Percentiles rank a stretch among this genome's conserved stretches.
Evolutionary conservation across 2,329 filamentous ascomycete genomes (phyloP).

Genomic region (Fusarium chuoi): DNA sequence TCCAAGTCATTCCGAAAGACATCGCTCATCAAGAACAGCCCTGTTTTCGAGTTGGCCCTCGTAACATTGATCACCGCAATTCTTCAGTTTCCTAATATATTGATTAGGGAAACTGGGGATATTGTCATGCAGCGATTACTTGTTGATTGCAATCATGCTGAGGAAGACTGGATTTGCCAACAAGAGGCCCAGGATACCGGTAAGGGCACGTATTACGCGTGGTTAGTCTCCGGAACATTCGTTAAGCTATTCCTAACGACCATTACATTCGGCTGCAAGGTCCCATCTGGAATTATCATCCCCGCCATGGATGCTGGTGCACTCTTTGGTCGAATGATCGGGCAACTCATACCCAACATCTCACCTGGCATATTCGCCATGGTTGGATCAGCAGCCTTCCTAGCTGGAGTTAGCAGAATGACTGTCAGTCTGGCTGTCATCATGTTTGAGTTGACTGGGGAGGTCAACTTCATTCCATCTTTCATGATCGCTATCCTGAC

Average conservation of each 20-base stretch:
- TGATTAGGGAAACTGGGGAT: slow-evolving; percentile 28
- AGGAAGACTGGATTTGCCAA: slow-evolving; percentile 24
- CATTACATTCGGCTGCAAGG: slow-evolving; percentile 32
- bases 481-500: slow-evolving; percentile 23
- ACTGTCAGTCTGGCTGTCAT: slow-evolving; percentile 32
- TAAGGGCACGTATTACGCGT: slow-evolving; percentile 20
- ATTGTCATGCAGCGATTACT: slow-evolving; percentile 27
- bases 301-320: slow-evolving; percentile 24
- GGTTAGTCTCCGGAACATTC: slow-evolving; percentile 21
- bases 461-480: slow-evolving; percentile 33
- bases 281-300: slow-evolving; percentile 31
- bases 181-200: slow-evolving; percentile 14
- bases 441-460: slow-evolving; percentile 27
- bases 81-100: slow-evolving; percentile 15
- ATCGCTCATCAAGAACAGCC: slow-evolving; percentile 4
- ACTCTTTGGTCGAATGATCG: slow-evolving; percentile 22
- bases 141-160: slow-evolving; percentile 16
- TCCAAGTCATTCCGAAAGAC: slow-evolving; percentile 22
- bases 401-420: slow-evolving; percentile 32
- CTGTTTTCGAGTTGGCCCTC: slow-evolving; percentile 14
- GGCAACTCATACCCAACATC: slow-evolving; percentile 11
- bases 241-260: slow-evolving; percentile 24
- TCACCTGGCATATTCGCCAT: slow-evolving; percentile 32
- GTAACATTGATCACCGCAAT: slow-evolving; percentile 12
- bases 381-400: slow-evolving; percentile 28